Base-by-base conservation (phyloP, 1,284 basidiomycete genomes). In the Phylloboletellus chloephorus region DNA sequence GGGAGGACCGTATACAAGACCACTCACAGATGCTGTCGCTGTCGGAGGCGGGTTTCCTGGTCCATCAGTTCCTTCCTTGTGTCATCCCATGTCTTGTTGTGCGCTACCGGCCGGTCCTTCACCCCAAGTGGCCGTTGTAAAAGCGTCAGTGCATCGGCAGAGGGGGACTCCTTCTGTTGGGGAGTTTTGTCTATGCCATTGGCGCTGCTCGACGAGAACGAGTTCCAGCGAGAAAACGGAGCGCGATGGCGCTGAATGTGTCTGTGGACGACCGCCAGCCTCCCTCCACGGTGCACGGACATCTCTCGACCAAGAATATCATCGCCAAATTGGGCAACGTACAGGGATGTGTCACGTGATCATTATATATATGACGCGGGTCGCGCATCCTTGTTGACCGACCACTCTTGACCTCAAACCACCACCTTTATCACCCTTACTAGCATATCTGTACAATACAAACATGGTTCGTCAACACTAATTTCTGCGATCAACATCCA, bases 11-110 rank as follows among this genome's bases (percentile, higher is more conserved):
- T 21, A 12, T 8, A 15, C 46, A 41, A 37, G 5, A 50, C 56
- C 45, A 68, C 78, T 53, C 56, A 94, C 90, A 95, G 57, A 59
- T 87, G 82, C 52, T 78, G 72, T 38, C 89, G 69, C 57, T 91
- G 83, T 29, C 78, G 76, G 52, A 85, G 70, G 33, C 81, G 73
- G 31, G 76, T 74, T 31, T 89, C 82, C 51, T 78, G 72, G 56
- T 92, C 79, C 57, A 92, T 65, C 41, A 88, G 65, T 32, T 87
- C 82, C 39, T 80, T 78, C 47, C 78, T 73, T 47, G 69, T 75
- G 45, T 93, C 75, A n/a, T 72, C 67, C 71, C 80, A 78, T 21
- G 81, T 76, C 58, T 75, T 79, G 15, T 62, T 60, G 7, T 68
- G 58, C 2, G 77, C 92, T 12, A 93, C 67, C 0, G 94, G 90